Evolutionary conservation across 1,284 basidiomycete species (phyloP).

Genomic region (Cryptococcus maquisensis): DNA sequence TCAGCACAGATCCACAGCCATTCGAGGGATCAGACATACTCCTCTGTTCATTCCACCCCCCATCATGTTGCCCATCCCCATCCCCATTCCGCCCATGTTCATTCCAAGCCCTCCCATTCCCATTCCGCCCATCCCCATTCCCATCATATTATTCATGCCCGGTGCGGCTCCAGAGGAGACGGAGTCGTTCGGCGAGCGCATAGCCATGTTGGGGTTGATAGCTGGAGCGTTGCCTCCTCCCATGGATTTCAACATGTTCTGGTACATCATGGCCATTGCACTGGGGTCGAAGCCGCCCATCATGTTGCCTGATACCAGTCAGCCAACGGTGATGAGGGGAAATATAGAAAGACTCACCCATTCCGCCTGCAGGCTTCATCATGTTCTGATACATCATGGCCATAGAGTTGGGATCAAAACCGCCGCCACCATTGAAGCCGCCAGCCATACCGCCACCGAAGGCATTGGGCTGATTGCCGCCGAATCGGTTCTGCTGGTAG

Average conservation of each 20-base stretch:
- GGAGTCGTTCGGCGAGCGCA: conserved; percentile 23
- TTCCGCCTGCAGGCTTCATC: conserved; percentile 41
- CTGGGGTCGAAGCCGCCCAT: conserved; percentile 50
- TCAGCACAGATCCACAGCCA: neutral
- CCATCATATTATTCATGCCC: conserved; percentile 30
- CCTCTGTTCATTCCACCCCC: neutral
- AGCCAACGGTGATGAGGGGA: neutral
- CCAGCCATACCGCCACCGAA: conserved; percentile 27
- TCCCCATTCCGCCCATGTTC: conserved; percentile 41
- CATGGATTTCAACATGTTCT: conserved; percentile 52
- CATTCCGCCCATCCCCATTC: conserved; percentile 55
- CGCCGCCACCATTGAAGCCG: conserved; percentile 23
- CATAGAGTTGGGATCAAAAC: conserved; percentile 54
- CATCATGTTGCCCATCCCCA: conserved; percentile 17
- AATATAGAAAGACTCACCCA: conserved; percentile 17
- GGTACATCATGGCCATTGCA: conserved; percentile 56
- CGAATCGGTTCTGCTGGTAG: neutral
- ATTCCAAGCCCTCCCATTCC: conserved; percentile 54
- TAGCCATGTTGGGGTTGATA: conserved; percentile 47
- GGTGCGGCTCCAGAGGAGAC: no score
- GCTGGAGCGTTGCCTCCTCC: conserved; percentile 32
- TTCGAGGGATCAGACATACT: neutral
- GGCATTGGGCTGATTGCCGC: conserved; percentile 25
- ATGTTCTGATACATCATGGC: conserved; percentile 56
- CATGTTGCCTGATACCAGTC: conserved; percentile 21